Conservation (phyloP, 768 basidiomycete genomes). For the Suillus alpinus region DNA sequence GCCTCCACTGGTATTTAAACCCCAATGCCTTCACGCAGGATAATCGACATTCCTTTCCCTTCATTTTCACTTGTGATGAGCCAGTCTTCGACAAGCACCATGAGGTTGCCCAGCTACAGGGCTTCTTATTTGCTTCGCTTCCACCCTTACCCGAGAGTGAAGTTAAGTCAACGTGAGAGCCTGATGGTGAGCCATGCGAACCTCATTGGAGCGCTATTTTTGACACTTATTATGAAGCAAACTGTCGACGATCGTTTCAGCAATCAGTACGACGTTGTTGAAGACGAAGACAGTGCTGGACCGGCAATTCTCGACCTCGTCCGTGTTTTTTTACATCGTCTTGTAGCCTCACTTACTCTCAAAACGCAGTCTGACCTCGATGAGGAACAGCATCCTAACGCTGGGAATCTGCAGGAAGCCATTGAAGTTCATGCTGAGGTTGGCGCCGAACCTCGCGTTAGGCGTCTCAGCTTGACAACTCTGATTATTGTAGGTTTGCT, state of each 20-base stretch:
- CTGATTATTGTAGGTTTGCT: conserved; percentile 21
- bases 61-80: background rate
- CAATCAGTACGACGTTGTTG: background rate
- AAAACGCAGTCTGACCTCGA: background rate
- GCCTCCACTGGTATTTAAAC: background rate
- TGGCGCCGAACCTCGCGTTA: conserved; percentile 7
- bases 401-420: conserved; percentile 4
- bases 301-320: background rate
- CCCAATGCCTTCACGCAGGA: conserved; percentile 1
- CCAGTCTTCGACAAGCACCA: conserved; percentile 15
- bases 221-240: conserved; percentile 12
- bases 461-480: conserved; percentile 16
- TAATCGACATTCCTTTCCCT: background rate
- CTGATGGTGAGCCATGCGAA: conserved; percentile 17
- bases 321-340: background rate
- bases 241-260: background rate
- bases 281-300: background rate
- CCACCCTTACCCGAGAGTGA: conserved; percentile 28
- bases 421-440: conserved; percentile 2
- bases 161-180: conserved; percentile 22
- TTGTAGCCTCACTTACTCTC: background rate
- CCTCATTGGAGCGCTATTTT: conserved; percentile 4
- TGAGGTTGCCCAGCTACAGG: conserved; percentile 21
- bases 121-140: conserved; percentile 27
- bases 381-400: conserved; percentile 12